Evolutionary conservation across 352 stramenopile species (phyloP).

Genomic region (Phytophthora idaei): DNA sequence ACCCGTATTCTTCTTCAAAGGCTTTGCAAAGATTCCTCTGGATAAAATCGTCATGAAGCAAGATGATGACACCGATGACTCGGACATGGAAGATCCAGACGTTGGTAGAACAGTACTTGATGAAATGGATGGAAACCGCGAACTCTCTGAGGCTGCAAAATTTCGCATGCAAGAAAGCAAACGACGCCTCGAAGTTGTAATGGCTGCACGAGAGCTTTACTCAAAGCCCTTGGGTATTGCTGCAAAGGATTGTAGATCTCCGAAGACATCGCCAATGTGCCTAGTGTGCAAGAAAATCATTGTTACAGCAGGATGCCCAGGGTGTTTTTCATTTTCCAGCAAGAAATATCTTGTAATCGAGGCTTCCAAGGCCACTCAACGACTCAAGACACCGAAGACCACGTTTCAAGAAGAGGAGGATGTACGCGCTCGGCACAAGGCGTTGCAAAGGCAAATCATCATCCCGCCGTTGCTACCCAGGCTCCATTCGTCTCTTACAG

Average conservation of each 20-base stretch:
- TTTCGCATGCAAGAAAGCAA: slow-evolving; percentile 30
- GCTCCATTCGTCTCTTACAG: slow-evolving; percentile 6
- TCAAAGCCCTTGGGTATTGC: background rate
- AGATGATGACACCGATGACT: slow-evolving; percentile 38
- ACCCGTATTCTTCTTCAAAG: slow-evolving; percentile 68
- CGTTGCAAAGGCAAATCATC: slow-evolving; percentile 59
- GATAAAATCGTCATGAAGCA: slow-evolving; percentile 50
- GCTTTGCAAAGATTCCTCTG: slow-evolving; percentile 65
- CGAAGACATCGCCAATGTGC: slow-evolving; percentile 12
- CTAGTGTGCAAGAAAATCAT: slow-evolving; percentile 42
- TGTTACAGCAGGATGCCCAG: slow-evolving; percentile 56
- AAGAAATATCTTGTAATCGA: slow-evolving; percentile 42
- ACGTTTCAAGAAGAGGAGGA: slow-evolving; percentile 54
- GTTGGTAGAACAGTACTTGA: slow-evolving; percentile 10
- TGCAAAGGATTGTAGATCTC: slow-evolving; percentile 6
- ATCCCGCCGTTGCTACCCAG: slow-evolving; percentile 33
- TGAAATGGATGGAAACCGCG: slow-evolving; percentile 5
- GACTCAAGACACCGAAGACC: slow-evolving; percentile 63
- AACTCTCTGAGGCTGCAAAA: slow-evolving; percentile 26
- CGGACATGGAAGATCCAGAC: slow-evolving; percentile 33
- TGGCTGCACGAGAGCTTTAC: slow-evolving; percentile 35
- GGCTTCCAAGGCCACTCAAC: slow-evolving; percentile 43
- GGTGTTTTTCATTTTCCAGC: slow-evolving; percentile 67
- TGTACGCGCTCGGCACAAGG: slow-evolving; percentile 42
- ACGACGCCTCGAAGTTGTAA: slow-evolving; percentile 38